Evolutionary conservation across 225 moss, liverwort and hornwort species (phyloP).

Genomic region (Thuidium tamariscinum): DNA sequence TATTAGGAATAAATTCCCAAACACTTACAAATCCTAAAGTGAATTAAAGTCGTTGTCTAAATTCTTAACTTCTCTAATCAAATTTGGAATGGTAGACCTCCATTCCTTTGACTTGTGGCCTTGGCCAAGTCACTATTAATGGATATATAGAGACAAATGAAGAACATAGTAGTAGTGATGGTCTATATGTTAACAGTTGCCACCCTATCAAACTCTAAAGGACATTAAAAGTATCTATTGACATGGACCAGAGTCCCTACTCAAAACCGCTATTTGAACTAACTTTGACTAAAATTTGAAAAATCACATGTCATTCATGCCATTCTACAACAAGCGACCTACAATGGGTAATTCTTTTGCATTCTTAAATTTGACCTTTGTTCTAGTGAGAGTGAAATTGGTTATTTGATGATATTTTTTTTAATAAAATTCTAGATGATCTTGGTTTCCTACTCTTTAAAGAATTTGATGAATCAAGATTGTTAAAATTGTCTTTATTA

Average conservation of each 20-base stretch:
- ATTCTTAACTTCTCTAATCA: background rate
- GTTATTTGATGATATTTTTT: background rate
- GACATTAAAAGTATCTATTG: background rate
- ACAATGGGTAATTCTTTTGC: background rate
- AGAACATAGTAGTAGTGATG: background rate
- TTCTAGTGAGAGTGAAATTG: background rate
- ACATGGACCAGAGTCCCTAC: background rate
- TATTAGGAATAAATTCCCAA: background rate
- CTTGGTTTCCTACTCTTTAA: accelerated
- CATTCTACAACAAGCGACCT: accelerated
- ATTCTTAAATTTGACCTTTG: background rate
- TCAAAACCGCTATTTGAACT: accelerated
- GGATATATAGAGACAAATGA: accelerated
- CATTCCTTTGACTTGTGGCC: accelerated
- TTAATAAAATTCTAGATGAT: background rate
- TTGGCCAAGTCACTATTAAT: background rate
- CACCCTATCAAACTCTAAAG: background rate
- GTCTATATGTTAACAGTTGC: too few species aligned
- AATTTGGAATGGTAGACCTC: background rate
- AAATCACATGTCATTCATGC: background rate
- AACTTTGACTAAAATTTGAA: background rate
- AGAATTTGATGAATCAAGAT: background rate
- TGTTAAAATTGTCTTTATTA: too few species aligned
- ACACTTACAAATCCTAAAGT: background rate
- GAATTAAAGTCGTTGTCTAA: background rate